Percentiles rank a stretch among this genome's conserved stretches.
phyloP scores from a whole-genome alignment of 306 rosid species.

The Hippophae gyantsensis region DNA sequence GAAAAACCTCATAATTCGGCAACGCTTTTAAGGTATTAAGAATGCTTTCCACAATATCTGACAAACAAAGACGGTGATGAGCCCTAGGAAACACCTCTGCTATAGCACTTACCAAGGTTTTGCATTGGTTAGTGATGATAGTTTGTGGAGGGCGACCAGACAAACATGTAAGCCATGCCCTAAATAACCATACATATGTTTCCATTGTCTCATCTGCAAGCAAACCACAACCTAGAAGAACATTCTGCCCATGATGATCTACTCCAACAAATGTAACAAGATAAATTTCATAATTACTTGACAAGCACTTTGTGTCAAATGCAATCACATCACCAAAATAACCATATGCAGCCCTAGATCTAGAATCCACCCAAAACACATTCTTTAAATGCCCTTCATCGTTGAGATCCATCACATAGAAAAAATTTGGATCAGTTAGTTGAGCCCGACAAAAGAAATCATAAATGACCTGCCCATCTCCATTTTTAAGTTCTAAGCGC shows the following conservation, averaged over 20 bases:
- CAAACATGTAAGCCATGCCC: conserved; percentile 95
- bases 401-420: conserved; percentile 74
- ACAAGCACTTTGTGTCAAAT: conserved; percentile 70
- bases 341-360: conserved; percentile 73
- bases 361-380: conserved; percentile 84
- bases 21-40: conserved; percentile 47
- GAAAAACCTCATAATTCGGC: conserved; percentile 62
- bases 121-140: conserved; percentile 59
- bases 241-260: conserved; percentile 74
- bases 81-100: conserved; percentile 92
- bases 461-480: conserved; percentile 56
- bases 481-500: conserved; percentile 54
- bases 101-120: conserved; percentile 60
- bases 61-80: conserved; percentile 57
- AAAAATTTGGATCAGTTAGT: conserved; percentile 63
- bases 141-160: conserved; percentile 93
- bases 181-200: conserved; percentile 76
- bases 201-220: conserved; percentile 76
- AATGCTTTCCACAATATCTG: conserved; percentile 59
- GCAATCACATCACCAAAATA: conserved; percentile 74
- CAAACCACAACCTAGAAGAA: conserved; percentile 77
- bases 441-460: conserved; percentile 58
- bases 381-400: conserved; percentile 81
- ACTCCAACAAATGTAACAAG: conserved; percentile 73
- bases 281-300: conserved; percentile 66